Percentiles rank a stretch among this genome's conserved stretches.
Conservation (phyloP, 2,329 filamentous ascomycete genomes). For the Penicillium sp. region DNA sequence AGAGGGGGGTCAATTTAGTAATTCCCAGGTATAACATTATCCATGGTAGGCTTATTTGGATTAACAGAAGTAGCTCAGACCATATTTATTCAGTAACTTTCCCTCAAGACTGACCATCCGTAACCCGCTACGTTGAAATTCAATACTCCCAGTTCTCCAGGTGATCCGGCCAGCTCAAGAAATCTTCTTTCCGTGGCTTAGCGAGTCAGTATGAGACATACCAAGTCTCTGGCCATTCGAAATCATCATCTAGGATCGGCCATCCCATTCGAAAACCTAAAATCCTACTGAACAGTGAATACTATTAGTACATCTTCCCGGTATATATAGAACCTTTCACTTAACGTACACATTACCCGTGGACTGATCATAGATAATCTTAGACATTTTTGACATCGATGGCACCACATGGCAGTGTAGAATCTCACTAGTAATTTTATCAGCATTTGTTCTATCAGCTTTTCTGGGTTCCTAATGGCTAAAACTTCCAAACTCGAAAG, state of each 20-base stretch:
- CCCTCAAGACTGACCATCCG: no score
- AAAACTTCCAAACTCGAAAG: constrained; percentile 19
- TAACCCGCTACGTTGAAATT: not conserved
- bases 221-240: constrained; percentile 6
- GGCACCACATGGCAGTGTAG: constrained; percentile 13
- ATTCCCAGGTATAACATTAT: no score
- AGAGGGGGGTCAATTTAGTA: no score
- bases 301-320: constrained; percentile 9
- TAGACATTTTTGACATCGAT: constrained; percentile 13
- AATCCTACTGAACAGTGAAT: constrained; percentile 4
- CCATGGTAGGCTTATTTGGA: no score
- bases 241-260: constrained; percentile 12
- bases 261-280: constrained; percentile 19
- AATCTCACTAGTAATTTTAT: constrained; percentile 17
- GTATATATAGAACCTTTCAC: constrained; percentile 4
- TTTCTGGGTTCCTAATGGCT: no score
- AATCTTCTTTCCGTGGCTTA: not conserved
- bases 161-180: constrained; percentile 9
- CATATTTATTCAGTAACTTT: no score
- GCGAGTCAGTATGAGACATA: constrained; percentile 15
- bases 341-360: constrained; percentile 18
- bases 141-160: constrained; percentile 14
- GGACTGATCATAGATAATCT: constrained; percentile 23
- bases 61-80: no score
- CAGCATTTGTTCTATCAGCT: not conserved